A percentile compares a stretch with the other conserved stretches of the same genome.
These are phyloP conservation scores for Emericellopsis terricola DNA, from an alignment of 495 filamentous ascomycete species.

Conservation along the genomic window DNA sequence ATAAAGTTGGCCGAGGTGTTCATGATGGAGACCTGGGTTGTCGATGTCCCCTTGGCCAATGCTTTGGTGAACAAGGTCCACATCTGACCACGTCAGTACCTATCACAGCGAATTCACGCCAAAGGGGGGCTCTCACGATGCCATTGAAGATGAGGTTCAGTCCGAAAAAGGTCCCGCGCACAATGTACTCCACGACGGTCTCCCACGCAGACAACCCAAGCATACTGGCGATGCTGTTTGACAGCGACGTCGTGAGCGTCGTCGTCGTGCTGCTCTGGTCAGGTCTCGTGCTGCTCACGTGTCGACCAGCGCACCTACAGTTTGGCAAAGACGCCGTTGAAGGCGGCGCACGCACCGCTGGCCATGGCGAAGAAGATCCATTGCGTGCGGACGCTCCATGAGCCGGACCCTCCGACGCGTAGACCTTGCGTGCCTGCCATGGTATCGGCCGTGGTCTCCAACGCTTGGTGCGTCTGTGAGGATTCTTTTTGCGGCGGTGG, in stretches of 20 bases:
- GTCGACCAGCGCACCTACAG: slow-evolving; percentile 35
- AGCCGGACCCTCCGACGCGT: background rate
- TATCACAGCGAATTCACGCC: no score
- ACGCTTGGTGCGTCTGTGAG: no score
- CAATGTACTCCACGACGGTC: slow-evolving; percentile 39
- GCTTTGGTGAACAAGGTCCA: slow-evolving; percentile 81
- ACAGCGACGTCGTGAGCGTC: slow-evolving; percentile 53
- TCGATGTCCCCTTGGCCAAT: slow-evolving; percentile 63
- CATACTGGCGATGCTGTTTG: slow-evolving; percentile 39
- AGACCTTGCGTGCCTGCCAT: slow-evolving; percentile 18
- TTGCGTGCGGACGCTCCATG: slow-evolving; percentile 12
- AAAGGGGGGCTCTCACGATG: slow-evolving; percentile 28
- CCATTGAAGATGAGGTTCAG: slow-evolving; percentile 82
- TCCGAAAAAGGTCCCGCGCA: slow-evolving; percentile 66
- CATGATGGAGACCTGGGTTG: slow-evolving; percentile 79
- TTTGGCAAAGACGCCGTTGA: slow-evolving; percentile 94
- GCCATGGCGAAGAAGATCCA: slow-evolving; percentile 76
- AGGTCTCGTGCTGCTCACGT: background rate
- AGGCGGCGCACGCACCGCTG: slow-evolving; percentile 76
- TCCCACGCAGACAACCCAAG: slow-evolving; percentile 36
- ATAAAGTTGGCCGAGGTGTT: slow-evolving; percentile 92
- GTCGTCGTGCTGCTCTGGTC: slow-evolving; percentile 53
- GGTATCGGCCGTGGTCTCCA: no score
- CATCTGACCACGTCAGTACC: slow-evolving; percentile 50
- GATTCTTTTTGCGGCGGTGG: no score